Base-by-base conservation (phyloP, 75 land plant genomes). In the Isoetes taiwanensis region DNA sequence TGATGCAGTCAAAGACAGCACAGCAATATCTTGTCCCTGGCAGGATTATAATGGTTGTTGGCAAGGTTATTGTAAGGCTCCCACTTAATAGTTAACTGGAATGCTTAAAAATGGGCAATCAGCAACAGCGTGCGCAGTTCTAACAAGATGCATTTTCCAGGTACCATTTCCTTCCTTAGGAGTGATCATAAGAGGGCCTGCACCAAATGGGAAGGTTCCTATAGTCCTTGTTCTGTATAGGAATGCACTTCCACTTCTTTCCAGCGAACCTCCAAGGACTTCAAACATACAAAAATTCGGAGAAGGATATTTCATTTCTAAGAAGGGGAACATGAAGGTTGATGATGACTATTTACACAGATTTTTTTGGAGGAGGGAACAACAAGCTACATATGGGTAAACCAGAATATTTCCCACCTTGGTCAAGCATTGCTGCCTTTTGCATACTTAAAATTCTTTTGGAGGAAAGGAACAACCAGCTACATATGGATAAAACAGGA, bases 281-380 rank as follows among this genome's bases (percentile, higher is more conserved):
- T 28, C 62, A 21, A 61, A 2, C 27, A 29, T 58, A 17, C 55
- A 26, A 9, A 62, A 62, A 40, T 60, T 78, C 54, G 67, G 60
- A 52, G 64, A 71, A 59, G 87, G 87, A 30, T 76, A 73, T 60
- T 76, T 78, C 37, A 58, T 89, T 57, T 39, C 58, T 32, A 79
- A 81, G 4, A 94, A 94, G 72, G 65, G 76, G 52, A 80, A 73
- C 55, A 64, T 81, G 26, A 80, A 66, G 41, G 38, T 71, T 40
- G 83, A 81, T 20, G 90, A 93, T 38, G 98, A 88, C 12, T 88
- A 82, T 56, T 71, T n/a, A n/a, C n/a, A n/a, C n/a, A n/a, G n/a
- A n/a, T n/a, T n/a, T n/a, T n/a, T n/a, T n/a, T n/a, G n/a, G n/a
- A n/a, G n/a, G n/a, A n/a, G n/a, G n/a, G n/a, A n/a, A n/a, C n/a